These are phyloP conservation scores for barley (Hordeum vulgare) DNA, from an alignment of 176 grass and related monocot genomes.

Conservation along the genomic window DNA sequence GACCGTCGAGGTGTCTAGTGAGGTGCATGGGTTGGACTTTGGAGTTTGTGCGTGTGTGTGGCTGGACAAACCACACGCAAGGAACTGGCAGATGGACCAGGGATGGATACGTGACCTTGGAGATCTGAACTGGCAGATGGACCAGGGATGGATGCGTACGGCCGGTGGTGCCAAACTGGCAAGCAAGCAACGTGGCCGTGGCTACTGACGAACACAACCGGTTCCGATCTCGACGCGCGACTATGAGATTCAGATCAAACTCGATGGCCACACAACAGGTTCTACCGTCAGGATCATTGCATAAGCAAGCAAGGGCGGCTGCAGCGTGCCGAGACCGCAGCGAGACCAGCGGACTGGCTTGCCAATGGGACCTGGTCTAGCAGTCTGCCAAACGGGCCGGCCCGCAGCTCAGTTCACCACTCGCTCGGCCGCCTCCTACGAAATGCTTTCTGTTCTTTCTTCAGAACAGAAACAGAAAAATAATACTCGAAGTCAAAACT, in stretches of 20 bases:
- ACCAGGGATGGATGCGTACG: no score
- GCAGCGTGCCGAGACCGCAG: conserved; percentile 16
- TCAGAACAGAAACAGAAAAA: no score
- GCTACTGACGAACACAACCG: not conserved
- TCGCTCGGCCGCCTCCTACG: not conserved
- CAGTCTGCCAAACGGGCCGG: not conserved
- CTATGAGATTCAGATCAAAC: not conserved
- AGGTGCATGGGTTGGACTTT: conserved; percentile 4
- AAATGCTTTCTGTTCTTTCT: not conserved
- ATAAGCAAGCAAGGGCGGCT: not conserved
- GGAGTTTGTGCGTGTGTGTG: not conserved
- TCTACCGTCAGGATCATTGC: not conserved
- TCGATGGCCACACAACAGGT: no score
- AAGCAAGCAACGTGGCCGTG: not conserved
- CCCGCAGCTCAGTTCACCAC: not conserved
- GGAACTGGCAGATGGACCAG: not conserved
- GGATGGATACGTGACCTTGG: not conserved
- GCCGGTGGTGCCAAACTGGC: not conserved
- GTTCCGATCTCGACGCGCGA: not conserved
- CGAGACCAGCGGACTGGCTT: not conserved
- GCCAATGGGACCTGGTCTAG: not conserved
- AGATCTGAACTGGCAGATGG: not conserved
- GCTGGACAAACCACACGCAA: not conserved
- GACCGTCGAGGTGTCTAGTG: not conserved
- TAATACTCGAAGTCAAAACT: not conserved